Evolutionary conservation across 345 rosid genomes (phyloP).

Genomic region (Eucalyptus leucophloia): DNA sequence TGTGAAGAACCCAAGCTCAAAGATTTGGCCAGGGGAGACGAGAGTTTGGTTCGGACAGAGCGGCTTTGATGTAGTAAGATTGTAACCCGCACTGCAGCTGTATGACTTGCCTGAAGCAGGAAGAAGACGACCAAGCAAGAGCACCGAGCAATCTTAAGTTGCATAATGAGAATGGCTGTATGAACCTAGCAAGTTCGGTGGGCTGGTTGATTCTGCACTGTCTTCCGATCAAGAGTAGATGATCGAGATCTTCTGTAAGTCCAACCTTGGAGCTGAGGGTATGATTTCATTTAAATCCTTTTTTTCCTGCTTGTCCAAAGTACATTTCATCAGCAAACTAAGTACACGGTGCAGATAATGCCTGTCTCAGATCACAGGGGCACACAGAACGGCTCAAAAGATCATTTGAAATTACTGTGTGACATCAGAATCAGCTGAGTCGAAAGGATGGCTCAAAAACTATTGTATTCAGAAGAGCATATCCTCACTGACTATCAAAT

Average conservation of each 20-base stretch:
- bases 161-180: neutral
- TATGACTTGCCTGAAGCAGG: neutral
- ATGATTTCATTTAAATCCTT: neutral
- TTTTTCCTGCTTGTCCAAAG: neutral
- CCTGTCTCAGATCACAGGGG: neutral
- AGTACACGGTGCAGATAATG: neutral
- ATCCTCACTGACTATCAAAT: neutral
- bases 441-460: neutral
- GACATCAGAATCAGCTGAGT: neutral
- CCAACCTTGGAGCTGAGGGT: neutral
- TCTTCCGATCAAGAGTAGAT: neutral
- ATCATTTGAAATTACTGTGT: neutral
- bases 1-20: neutral
- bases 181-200: neutral
- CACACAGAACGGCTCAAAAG: neutral
- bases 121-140: neutral
- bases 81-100: neutral
- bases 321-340: neutral
- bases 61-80: neutral
- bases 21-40: neutral
- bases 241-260: neutral
- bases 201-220: constrained; percentile 3
- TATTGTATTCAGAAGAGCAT: neutral
- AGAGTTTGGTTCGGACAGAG: neutral
- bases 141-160: neutral